These are phyloP conservation scores for Monilinia aucupariae DNA, from an alignment of 2,329 filamentous ascomycete species.

Conservation along the genomic window DNA sequence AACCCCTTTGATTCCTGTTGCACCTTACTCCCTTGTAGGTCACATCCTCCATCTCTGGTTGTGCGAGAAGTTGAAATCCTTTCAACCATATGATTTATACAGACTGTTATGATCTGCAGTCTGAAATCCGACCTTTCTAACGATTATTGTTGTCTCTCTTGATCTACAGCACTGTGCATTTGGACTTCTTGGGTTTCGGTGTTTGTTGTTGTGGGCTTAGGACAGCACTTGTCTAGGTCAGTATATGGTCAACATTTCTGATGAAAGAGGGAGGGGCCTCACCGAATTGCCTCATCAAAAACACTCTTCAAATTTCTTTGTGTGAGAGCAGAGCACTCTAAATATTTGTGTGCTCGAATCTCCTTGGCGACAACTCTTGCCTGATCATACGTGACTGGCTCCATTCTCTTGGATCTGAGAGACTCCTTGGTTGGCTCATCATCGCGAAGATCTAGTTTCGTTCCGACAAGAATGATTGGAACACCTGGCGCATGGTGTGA, in stretches of 20 bases:
- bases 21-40: constrained; percentile 4
- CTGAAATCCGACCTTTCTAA: background rate
- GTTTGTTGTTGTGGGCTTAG: constrained; percentile 60
- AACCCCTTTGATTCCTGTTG: constrained; percentile 6
- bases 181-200: constrained; percentile 56
- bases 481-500: constrained; percentile 93
- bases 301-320: constrained; percentile 97
- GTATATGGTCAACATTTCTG: background rate
- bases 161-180: constrained; percentile 61
- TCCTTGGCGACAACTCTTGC: constrained; percentile 85
- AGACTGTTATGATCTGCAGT: background rate
- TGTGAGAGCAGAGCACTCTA: constrained; percentile 95
- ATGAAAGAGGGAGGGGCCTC: constrained; percentile 37
- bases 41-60: background rate
- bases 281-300: constrained; percentile 98
- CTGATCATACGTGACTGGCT: constrained; percentile 92
- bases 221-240: constrained; percentile 51
- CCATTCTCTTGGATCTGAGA: constrained; percentile 88
- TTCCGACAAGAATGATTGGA: constrained; percentile 93
- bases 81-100: constrained; percentile 1
- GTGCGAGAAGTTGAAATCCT: background rate
- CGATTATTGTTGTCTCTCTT: background rate
- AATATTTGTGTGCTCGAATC: constrained; percentile 93
- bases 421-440: constrained; percentile 76
- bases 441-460: constrained; percentile 92